Evolutionary conservation across 352 stramenopile species (phyloP), one percentile per base, ranked within the genome.

Genomic region (Pythium scleroteichum): DNA sequence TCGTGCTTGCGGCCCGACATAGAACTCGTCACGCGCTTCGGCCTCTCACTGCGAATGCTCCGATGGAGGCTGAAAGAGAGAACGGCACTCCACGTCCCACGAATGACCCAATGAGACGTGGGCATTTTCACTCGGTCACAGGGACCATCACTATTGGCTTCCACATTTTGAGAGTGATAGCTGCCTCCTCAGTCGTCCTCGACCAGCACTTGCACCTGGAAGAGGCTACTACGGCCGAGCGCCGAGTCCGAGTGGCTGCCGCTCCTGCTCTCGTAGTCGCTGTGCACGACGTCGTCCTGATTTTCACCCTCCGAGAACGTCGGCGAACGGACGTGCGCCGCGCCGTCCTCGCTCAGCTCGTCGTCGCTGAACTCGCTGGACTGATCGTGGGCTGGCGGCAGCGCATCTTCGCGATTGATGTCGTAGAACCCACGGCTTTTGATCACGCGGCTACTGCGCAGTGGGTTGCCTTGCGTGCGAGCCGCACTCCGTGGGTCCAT

Each of bases 371-470:
- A 4, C 53, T 41, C 20, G 17, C 5, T 35, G 6, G 29, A 10
- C 29, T 58, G 26, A 12, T 56, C 32, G 35, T 42, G 44, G 24
- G 14, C 46, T 13, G 16, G 22, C 12, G 47, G 60, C 41, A 57
- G 33, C 12, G 59, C 54, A 16, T 66, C 64, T 0, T 68, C 68
- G 9, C 54, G 66, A 22, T 85, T 73, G 23, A 90, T 66, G 53
- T 88, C 73, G 52, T 92, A 92, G 47, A 88, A 92, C 0, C 82
- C 82, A 27, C 82, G 73, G 58, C 82, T 92, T 61, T 86, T 86
- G 59, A 92, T 92, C 17, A 89, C 75, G 9, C 82, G 82, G 41
- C 79, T 90, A 49, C 48, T 79, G 51, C 75, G 76, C 17, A 92
- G 29, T 10, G 59, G 41, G 16, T 65, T 59, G 3, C 35, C 49